Evolutionary conservation across 306 rosid genomes (phyloP).

Genomic region (Urtica urens): DNA sequence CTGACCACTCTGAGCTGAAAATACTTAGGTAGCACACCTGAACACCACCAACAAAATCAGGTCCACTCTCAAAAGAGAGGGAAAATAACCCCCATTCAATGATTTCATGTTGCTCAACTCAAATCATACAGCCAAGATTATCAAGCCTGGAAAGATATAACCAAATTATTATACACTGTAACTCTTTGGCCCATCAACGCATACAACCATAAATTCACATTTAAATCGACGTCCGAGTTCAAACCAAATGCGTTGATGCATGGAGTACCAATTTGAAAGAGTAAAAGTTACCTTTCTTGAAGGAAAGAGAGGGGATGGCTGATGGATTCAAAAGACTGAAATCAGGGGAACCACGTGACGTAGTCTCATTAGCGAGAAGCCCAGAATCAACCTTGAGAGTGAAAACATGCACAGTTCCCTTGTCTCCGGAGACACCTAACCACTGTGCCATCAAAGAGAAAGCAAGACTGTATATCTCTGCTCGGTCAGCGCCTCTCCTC

Average conservation of each 20-base stretch:
- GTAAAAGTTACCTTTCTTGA: conserved; percentile 67
- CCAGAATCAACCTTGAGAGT: conserved; percentile 59
- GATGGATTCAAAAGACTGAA: conserved; percentile 27
- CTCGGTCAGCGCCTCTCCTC: conserved; percentile 87
- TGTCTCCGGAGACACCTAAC: conserved; percentile 92
- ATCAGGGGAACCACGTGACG: conserved; percentile 25
- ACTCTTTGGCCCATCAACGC: not conserved
- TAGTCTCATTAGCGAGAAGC: conserved; percentile 34
- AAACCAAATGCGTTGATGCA: too few relatives aligned
- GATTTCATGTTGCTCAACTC: too few relatives aligned
- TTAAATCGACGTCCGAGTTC: too few relatives aligned
- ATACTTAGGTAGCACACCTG: conserved; percentile 57
- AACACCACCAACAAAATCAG: conserved; percentile 7
- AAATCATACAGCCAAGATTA: not conserved
- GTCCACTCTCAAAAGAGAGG: too few relatives aligned
- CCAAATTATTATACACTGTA: too few relatives aligned
- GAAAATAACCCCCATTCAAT: too few relatives aligned
- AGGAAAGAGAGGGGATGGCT: conserved; percentile 48
- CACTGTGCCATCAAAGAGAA: conserved; percentile 80
- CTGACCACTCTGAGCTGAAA: conserved; percentile 71
- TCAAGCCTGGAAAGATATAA: too few relatives aligned
- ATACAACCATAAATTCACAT: too few relatives aligned
- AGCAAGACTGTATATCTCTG: conserved; percentile 79
- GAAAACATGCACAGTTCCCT: conserved; percentile 93
- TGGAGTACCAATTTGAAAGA: too few relatives aligned